Evolutionary conservation across 441 rosid genomes (phyloP).

Genomic region (Breynia disticha): DNA sequence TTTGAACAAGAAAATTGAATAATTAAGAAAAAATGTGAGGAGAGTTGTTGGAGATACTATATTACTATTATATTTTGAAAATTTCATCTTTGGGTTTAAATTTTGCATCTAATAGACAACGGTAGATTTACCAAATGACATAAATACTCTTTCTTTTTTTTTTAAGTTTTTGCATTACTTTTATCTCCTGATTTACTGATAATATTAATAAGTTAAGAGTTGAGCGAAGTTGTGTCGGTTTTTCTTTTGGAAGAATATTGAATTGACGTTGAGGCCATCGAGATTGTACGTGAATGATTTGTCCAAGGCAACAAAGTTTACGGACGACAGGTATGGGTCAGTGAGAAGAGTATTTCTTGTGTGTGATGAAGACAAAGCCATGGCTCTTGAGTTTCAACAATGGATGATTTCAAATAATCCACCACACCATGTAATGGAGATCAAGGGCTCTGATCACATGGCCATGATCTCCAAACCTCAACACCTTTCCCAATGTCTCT

Average conservation of each 20-base stretch:
- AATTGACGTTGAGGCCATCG: constrained; percentile 39
- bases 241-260: constrained; percentile 19
- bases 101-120: too few relatives aligned
- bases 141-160: background rate
- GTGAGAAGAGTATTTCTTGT: constrained; percentile 24
- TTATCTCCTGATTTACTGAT: too few relatives aligned
- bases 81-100: too few relatives aligned
- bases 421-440: constrained; percentile 15
- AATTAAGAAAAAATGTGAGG: too few relatives aligned
- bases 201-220: too few relatives aligned
- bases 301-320: constrained; percentile 14
- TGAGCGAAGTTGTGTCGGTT: too few relatives aligned
- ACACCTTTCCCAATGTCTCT: constrained; percentile 10
- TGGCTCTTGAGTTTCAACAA: constrained; percentile 29
- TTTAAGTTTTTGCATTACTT: too few relatives aligned
- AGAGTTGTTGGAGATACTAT: too few relatives aligned
- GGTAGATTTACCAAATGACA: too few relatives aligned
- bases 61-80: too few relatives aligned
- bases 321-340: constrained; percentile 32
- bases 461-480: constrained; percentile 19
- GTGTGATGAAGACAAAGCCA: constrained; percentile 27
- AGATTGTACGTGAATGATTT: constrained; percentile 29
- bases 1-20: too few relatives aligned
- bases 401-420: constrained; percentile 31
- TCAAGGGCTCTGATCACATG: constrained; percentile 31